Conservation (phyloP, 495 filamentous ascomycete species). For the Viridothelium virens region DNA sequence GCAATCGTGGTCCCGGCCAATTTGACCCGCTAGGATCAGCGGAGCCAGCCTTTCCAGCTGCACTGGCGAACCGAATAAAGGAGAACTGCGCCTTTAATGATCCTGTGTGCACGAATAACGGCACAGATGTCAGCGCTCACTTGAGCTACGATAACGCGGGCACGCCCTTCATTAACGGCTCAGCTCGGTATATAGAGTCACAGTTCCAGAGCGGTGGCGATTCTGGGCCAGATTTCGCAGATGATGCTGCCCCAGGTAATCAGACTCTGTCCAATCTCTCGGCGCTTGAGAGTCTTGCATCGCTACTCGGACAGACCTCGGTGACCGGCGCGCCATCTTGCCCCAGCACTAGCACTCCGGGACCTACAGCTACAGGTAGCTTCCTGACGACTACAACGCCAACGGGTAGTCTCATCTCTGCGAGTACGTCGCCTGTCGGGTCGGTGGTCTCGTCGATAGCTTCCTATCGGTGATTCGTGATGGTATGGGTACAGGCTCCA, state of each 20-base stretch:
- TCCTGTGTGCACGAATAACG: constrained; percentile 1
- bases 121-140: background rate
- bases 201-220: constrained; percentile 1
- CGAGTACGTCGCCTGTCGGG: background rate
- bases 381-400: background rate
- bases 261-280: background rate
- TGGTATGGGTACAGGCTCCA: background rate
- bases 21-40: background rate
- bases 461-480: background rate
- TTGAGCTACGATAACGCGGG: constrained; percentile 4
- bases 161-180: background rate
- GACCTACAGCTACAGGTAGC: background rate
- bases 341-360: constrained; percentile 2
- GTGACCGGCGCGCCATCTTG: background rate
- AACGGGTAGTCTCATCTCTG: background rate
- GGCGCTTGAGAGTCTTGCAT: background rate
- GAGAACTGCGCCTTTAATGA: background rate
- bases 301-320: background rate
- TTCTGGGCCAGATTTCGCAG: background rate
- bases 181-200: constrained; percentile 4
- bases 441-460: background rate
- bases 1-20: background rate
- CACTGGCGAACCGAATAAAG: background rate
- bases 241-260: constrained; percentile 4
- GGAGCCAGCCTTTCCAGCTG: background rate